These are phyloP conservation scores for Scutellaria minor DNA, from an alignment of 257 asterid genomes.

Conservation along the genomic window DNA sequence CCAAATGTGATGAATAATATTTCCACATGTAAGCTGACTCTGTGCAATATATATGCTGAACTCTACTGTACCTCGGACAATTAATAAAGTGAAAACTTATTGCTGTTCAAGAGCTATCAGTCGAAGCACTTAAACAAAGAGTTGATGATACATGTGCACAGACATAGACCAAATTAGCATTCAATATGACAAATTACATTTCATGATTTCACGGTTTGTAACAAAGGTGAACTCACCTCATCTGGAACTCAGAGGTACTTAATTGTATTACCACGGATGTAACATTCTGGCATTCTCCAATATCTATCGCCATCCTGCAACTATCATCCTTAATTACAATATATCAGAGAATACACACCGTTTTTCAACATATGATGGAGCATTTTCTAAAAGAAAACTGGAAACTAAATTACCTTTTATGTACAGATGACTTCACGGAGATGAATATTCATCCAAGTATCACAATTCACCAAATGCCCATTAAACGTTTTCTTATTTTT, in stretches of 20 bases:
- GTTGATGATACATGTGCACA: background rate
- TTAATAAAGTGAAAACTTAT: too few species aligned
- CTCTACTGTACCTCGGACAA: too few species aligned
- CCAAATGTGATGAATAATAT: too few species aligned
- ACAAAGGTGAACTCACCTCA: conserved; percentile 52
- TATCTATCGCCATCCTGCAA: conserved; percentile 68
- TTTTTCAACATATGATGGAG: background rate
- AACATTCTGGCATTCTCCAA: conserved; percentile 38
- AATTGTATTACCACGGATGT: conserved; percentile 36
- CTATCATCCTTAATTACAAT: background rate
- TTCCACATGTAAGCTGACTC: too few species aligned
- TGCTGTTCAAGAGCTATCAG: background rate
- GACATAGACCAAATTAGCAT: background rate
- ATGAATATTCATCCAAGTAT: too few species aligned
- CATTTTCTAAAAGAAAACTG: too few species aligned
- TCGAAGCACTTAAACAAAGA: background rate
- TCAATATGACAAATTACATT: background rate
- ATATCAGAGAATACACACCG: background rate
- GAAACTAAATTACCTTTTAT: too few species aligned
- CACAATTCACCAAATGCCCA: too few species aligned
- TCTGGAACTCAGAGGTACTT: conserved; percentile 63
- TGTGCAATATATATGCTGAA: too few species aligned
- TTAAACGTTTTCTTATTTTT: too few species aligned
- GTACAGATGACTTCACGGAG: too few species aligned
- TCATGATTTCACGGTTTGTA: background rate